Base-by-base conservation (phyloP, 2,329 filamentous ascomycete species). In the Cadophora gregata region DNA sequence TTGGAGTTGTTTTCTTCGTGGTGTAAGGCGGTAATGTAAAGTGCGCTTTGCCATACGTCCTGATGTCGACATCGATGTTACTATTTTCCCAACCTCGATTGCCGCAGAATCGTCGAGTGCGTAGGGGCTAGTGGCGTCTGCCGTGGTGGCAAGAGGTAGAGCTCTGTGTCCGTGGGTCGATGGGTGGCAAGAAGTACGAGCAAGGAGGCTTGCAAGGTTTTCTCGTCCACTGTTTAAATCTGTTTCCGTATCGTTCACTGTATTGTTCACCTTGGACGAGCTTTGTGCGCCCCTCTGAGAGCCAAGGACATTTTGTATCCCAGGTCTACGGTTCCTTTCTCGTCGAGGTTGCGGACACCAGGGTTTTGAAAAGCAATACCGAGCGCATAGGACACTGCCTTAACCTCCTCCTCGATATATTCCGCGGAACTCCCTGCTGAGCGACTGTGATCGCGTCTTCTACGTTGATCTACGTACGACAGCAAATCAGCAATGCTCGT, bases 121-220 rank as follows among this genome's bases (percentile, higher is more conserved):
- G 36, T 56, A 38, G 12, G 27, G 29, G 51, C 19, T 36, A 31
- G 53, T 36, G 31, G 53, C 31, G 29, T n/a, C n/a, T n/a, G n/a
- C 29, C 19, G 53, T 36, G 9, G 29, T 24, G 29, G 53, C 29
- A 36, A 56, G 53, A 29, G 53, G 29, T 36, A 31, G 24, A 31
- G 19, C 3, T 21, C 16, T 24, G 1, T 2, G 53, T 21, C 53
- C 19, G 29, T 31, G 36, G 53, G 29, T 56, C 16, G 16, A 31
- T n/a, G 36, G 53, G 53, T 56, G 53, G 53, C 53, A 31, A 10
- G 31, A 56, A 36, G 53, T 6, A 24, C n/a, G 19, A 10, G 19
- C 19, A 56, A 56, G 19, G 19, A 24, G 29, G 53, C 53, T 56
- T 56, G 53, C 29, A 56, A 56, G 24, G 50, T 56, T 36, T 56